A percentile compares a stretch with the other conserved stretches of the same genome.
These are phyloP conservation scores for Dendrobium chrysotoxum DNA, from an alignment of 106 monocot genomes.

Conservation along the genomic window DNA sequence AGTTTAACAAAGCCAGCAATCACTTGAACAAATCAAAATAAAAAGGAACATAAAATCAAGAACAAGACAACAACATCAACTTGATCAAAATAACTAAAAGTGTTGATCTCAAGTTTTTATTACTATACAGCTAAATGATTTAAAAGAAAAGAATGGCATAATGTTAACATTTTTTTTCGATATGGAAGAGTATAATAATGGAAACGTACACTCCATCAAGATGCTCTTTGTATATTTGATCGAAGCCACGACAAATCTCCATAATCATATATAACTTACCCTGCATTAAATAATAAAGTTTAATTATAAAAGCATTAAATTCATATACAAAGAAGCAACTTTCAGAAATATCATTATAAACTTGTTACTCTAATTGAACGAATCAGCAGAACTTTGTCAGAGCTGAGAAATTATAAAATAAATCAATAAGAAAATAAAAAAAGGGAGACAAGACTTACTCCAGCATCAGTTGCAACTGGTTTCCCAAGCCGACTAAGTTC, in stretches of 20 bases:
- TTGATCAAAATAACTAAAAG: not conserved
- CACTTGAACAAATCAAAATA: not conserved
- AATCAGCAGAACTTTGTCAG: not conserved
- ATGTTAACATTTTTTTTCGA: not conserved
- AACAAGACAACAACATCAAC: not conserved
- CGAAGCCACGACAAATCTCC: constrained; percentile 95
- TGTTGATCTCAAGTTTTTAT: too few species aligned
- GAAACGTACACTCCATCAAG: constrained; percentile 91
- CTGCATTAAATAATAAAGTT: constrained; percentile 28
- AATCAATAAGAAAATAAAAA: not conserved
- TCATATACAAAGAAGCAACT: not conserved
- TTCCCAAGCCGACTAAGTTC: constrained; percentile 87
- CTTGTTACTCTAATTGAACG: not conserved
- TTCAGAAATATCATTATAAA: not conserved
- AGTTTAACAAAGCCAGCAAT: not conserved
- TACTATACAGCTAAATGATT: not conserved
- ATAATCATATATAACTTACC: constrained; percentile 92
- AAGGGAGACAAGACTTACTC: constrained; percentile 41
- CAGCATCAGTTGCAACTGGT: constrained; percentile 91
- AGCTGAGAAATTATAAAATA: not conserved
- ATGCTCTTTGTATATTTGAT: constrained; percentile 95
- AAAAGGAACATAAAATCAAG: not conserved
- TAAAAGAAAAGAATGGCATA: not conserved
- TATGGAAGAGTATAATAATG: not conserved
- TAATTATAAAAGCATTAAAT: not conserved